phyloP scores from a whole-genome alignment of 306 rosid species.

The Fragaria nilgerrensis region DNA sequence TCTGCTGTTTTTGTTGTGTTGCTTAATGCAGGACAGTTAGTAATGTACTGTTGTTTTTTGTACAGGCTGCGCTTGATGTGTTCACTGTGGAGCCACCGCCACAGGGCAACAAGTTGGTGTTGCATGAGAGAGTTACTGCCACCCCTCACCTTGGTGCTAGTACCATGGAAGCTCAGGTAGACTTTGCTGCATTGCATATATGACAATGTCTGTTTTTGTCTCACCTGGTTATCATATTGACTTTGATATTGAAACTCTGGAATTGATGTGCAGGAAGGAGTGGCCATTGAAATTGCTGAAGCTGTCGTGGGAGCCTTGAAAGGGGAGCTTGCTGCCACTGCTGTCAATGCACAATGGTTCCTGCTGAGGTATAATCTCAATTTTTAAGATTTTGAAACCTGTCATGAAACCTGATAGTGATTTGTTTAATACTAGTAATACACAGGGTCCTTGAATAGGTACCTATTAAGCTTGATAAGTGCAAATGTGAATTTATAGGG shows the following conservation, averaged over 20 bases:
- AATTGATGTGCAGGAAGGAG: constrained; percentile 77
- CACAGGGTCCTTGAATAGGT: background rate
- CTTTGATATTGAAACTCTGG: constrained; percentile 3
- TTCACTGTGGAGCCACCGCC: constrained; percentile 87
- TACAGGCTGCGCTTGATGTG: constrained; percentile 96
- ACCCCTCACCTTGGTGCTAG: constrained; percentile 99
- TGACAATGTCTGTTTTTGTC: background rate
- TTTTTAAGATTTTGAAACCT: background rate
- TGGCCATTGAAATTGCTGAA: constrained; percentile 97
- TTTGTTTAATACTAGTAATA: background rate
- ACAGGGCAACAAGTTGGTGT: constrained; percentile 64
- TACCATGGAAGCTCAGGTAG: constrained; percentile 94
- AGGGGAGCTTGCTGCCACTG: constrained; percentile 98
- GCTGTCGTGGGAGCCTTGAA: constrained; percentile 91
- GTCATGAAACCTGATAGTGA: background rate
- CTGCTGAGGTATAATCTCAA: constrained; percentile 71
- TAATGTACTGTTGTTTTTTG: constrained; percentile 15
- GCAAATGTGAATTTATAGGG: background rate
- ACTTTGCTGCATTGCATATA: constrained; percentile 14
- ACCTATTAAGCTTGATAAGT: background rate
- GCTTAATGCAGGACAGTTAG: background rate
- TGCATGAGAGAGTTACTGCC: constrained; percentile 84
- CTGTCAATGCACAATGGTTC: constrained; percentile 99
- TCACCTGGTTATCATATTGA: constrained; percentile 1
- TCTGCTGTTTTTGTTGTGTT: background rate